Conservation (phyloP, 148 eudicot genomes). For the Polygonum maritimum region DNA sequence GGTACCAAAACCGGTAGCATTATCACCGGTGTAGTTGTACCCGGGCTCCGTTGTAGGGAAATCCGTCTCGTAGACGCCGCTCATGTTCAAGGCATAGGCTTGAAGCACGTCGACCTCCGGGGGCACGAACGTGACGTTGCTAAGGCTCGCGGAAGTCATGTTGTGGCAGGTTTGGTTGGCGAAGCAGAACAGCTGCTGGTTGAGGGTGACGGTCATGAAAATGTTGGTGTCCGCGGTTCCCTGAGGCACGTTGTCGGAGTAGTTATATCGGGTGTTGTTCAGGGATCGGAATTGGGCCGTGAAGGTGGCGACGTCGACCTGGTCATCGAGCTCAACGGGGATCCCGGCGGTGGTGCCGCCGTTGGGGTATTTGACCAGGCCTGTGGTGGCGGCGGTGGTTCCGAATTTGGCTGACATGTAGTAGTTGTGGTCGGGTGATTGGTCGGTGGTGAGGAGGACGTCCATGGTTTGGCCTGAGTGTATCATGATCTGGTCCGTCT, state of each 20-base stretch:
- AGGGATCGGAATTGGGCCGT: conserved; percentile 7
- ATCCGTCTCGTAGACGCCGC: background rate
- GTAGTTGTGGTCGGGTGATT: background rate
- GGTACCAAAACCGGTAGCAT: background rate
- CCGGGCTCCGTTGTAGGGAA: background rate
- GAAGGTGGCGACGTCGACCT: conserved; percentile 14
- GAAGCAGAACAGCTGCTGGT: conserved; percentile 8
- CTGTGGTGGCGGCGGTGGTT: background rate
- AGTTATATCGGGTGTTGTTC: background rate
- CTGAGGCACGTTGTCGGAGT: conserved; percentile 17
- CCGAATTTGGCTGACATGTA: background rate
- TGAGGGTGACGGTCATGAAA: conserved; percentile 15
- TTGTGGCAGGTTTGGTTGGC: background rate
- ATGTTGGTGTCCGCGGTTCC: conserved; percentile 1
- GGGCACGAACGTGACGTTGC: conserved; percentile 20
- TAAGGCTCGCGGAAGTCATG: conserved; percentile 17
- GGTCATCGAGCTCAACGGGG: conserved; percentile 19
- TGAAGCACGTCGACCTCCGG: conserved; percentile 21
- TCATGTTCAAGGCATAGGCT: background rate
- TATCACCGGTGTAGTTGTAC: background rate
- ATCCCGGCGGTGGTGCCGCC: background rate
- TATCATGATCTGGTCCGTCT: background rate
- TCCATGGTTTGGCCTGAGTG: background rate
- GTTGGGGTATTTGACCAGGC: background rate
- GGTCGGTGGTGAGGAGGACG: background rate